Conservation (phyloP, 805 yeast genomes). For the Wickerhamomyces kurtzmanii region DNA sequence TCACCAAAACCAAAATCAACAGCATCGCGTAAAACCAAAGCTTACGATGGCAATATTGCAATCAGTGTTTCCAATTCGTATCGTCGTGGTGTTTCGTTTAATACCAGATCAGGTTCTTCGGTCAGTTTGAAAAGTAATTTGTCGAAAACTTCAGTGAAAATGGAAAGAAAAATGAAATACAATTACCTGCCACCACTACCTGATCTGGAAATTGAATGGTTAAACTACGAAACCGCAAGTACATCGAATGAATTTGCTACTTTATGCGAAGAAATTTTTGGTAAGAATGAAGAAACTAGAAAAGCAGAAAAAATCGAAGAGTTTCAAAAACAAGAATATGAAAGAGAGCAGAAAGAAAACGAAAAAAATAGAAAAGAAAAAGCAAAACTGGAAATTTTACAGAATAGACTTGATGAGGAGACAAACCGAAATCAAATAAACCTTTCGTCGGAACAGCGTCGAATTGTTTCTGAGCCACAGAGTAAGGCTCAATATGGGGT, state of each 20-base stretch:
- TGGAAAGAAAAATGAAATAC: constrained; percentile 14
- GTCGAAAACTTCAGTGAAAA: constrained; percentile 16
- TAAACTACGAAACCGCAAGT: constrained; percentile 8
- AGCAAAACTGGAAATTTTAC: too few relatives aligned
- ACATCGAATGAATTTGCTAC: constrained; percentile 18
- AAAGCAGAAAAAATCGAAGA: too few relatives aligned
- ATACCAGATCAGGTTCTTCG: constrained; percentile 12
- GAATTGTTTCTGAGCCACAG: too few relatives aligned
- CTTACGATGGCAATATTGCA: constrained; percentile 15
- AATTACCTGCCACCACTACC: constrained; percentile 20
- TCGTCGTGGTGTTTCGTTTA: constrained; percentile 21
- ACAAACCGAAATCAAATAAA: too few relatives aligned
- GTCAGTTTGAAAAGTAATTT: constrained; percentile 3
- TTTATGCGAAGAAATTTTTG: constrained; percentile 20
- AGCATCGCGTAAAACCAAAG: constrained; percentile 10
- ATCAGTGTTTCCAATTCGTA: constrained; percentile 19
- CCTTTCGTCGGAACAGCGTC: too few relatives aligned
- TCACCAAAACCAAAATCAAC: constrained; percentile 2
- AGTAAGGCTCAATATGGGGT: too few relatives aligned
- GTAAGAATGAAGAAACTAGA: too few relatives aligned
- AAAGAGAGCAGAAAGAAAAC: too few relatives aligned
- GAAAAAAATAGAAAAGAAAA: too few relatives aligned
- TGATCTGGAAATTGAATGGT: constrained; percentile 14
- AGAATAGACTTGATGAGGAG: too few relatives aligned
- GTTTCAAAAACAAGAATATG: too few relatives aligned